A percentile compares a stretch with the other conserved stretches of the same genome.
Conservation (phyloP, 108 stramenopile species). For the Schizochytrium sp. region DNA sequence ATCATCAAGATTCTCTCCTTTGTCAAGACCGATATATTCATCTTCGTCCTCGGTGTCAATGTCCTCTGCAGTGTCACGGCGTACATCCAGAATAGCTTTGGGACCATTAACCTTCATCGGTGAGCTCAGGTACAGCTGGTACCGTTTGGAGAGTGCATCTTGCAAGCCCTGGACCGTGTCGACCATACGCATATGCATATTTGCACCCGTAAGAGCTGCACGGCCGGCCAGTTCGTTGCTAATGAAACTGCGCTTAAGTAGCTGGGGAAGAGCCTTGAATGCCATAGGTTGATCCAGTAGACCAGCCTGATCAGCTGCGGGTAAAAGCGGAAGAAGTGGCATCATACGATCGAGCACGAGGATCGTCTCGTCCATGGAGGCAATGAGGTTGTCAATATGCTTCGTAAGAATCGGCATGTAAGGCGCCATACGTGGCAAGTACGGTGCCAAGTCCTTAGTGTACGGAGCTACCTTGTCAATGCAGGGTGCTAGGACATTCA, state of each 20-base stretch:
- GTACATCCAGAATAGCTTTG: background rate
- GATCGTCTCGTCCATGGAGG: slow-evolving; percentile 18
- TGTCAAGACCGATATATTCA: background rate
- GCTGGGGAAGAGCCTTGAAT: slow-evolving; percentile 39
- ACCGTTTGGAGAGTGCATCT: background rate
- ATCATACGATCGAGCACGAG: slow-evolving; percentile 27
- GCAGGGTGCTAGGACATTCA: slow-evolving; percentile 21
- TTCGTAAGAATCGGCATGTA: slow-evolving; percentile 57
- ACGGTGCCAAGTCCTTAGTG: slow-evolving; percentile 28
- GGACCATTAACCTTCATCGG: background rate
- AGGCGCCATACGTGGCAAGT: slow-evolving; percentile 37
- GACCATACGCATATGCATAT: background rate
- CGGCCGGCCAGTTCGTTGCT: slow-evolving; percentile 19
- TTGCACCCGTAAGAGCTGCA: background rate
- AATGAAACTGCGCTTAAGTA: background rate
- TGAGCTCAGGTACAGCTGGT: slow-evolving; percentile 13
- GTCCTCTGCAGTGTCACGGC: background rate
- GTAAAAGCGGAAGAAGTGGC: slow-evolving; percentile 35
- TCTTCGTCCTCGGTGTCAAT: background rate
- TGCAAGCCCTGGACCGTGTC: slow-evolving; percentile 2
- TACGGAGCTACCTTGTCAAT: slow-evolving; percentile 37
- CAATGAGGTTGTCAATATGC: slow-evolving; percentile 54
- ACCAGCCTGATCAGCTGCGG: slow-evolving; percentile 48
- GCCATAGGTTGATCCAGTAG: slow-evolving; percentile 3
- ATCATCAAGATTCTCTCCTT: background rate